These are phyloP conservation scores for Phlebiopsis gigantea DNA, from an alignment of 768 basidiomycete species.

Conservation along the genomic window DNA sequence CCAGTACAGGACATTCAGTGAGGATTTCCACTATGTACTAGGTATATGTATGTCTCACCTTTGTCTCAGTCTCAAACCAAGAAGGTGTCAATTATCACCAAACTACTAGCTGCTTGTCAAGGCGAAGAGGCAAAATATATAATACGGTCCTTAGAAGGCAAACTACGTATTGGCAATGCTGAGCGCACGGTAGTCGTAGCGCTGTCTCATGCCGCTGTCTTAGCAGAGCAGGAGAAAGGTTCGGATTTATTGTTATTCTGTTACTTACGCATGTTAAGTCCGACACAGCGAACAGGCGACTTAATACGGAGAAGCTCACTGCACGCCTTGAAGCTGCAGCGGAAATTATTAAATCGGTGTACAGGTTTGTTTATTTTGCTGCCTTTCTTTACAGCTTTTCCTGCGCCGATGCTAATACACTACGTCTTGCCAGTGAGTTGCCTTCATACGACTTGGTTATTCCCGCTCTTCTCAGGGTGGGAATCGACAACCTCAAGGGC, in stretches of 20 bases:
- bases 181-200: slow-evolving; percentile 94
- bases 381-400: too few relatives aligned
- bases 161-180: slow-evolving; percentile 94
- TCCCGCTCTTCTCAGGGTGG: slow-evolving; percentile 78
- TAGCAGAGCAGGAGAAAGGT: slow-evolving; percentile 72
- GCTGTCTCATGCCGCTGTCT: slow-evolving; percentile 85
- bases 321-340: slow-evolving; percentile 71
- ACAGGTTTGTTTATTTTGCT: slow-evolving; percentile 55
- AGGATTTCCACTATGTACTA: slow-evolving; percentile 17
- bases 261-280: not conserved
- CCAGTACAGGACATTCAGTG: slow-evolving; percentile 79
- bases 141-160: slow-evolving; percentile 92
- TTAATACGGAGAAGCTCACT: slow-evolving; percentile 68
- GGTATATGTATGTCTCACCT: not conserved
- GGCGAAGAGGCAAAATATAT: slow-evolving; percentile 95
- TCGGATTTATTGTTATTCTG: slow-evolving; percentile 8
- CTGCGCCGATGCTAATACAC: not conserved
- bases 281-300: slow-evolving; percentile 60
- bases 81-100: slow-evolving; percentile 93
- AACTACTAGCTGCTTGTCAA: slow-evolving; percentile 88
- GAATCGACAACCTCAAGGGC: slow-evolving; percentile 63
- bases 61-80: slow-evolving; percentile 76
- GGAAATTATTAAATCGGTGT: slow-evolving; percentile 80
- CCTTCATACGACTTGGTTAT: slow-evolving; percentile 91
- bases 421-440: slow-evolving; percentile 59